Evolutionary conservation across 106 monocot genomes (phyloP).

Genomic region (Allium fistulosum): DNA sequence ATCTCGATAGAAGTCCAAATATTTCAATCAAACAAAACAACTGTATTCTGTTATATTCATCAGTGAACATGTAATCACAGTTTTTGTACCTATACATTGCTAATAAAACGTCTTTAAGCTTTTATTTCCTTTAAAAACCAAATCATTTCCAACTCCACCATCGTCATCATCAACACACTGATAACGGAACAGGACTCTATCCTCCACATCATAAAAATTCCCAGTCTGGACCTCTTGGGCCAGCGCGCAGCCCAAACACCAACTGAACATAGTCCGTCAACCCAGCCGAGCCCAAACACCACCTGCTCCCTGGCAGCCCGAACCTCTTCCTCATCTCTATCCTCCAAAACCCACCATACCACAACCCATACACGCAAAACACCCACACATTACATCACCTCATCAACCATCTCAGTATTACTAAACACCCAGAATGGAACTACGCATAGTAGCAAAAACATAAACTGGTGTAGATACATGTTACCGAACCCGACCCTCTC

Average conservation of each 20-base stretch:
- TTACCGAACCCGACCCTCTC: constrained; percentile 48
- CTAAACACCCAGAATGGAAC: constrained; percentile 37
- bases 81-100: no score
- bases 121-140: no score
- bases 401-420: constrained; percentile 15
- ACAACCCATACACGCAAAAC: constrained; percentile 27
- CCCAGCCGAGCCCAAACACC: constrained; percentile 19
- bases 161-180: no score
- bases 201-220: constrained; percentile 30
- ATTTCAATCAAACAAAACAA: no score
- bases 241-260: constrained; percentile 30
- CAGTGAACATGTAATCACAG: no score
- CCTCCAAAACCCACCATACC: constrained; percentile 54
- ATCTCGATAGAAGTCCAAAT: no score
- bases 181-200: not conserved
- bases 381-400: constrained; percentile 22
- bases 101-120: no score
- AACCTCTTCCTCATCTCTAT: constrained; percentile 45
- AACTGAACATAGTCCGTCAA: constrained; percentile 16
- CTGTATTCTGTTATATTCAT: no score
- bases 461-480: constrained; percentile 45
- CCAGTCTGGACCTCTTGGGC: constrained; percentile 47
- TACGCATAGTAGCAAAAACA: constrained; percentile 28
- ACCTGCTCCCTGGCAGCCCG: constrained; percentile 21
- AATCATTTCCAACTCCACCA: no score